A percentile compares a stretch with the other conserved stretches of the same genome.
Conservation (phyloP, 106 monocot genomes). For the Dactylorhiza incarnata region DNA sequence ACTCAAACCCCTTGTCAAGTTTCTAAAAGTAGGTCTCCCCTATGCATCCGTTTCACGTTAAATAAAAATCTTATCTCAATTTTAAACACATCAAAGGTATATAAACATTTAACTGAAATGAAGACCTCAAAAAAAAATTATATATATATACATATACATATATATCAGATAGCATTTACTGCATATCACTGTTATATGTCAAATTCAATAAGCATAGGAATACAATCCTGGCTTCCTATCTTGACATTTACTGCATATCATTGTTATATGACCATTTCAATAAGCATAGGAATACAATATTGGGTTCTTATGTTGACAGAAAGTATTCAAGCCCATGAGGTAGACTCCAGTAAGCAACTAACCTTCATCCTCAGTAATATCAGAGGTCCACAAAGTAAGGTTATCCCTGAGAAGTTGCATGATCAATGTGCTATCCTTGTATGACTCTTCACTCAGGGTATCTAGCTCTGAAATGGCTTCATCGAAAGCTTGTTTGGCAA, state of each 20-base stretch:
- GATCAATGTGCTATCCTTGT: conserved; percentile 44
- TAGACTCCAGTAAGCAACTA: background rate
- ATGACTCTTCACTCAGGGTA: conserved; percentile 39
- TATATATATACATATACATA: too few species aligned
- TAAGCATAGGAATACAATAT: background rate
- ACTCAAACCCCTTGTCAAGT: too few species aligned
- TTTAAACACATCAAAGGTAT: background rate
- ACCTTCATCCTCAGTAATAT: conserved; percentile 39
- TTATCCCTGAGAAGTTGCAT: conserved; percentile 52
- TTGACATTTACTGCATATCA: background rate
- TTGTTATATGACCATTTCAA: background rate
- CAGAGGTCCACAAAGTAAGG: conserved; percentile 37
- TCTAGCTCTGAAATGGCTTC: conserved; percentile 38
- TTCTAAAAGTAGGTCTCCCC: too few species aligned
- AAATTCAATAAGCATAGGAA: background rate
- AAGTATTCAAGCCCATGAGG: background rate
- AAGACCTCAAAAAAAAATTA: background rate
- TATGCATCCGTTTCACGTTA: too few species aligned
- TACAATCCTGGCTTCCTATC: background rate
- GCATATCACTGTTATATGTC: background rate
- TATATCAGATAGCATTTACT: background rate
- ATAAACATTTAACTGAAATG: background rate
- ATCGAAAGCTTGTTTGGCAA: conserved; percentile 45
- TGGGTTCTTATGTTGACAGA: background rate
- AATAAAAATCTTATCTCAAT: background rate